Base-by-base conservation (phyloP, 371 early-diverging fungal genomes). In the Rozella allomycis region DNA sequence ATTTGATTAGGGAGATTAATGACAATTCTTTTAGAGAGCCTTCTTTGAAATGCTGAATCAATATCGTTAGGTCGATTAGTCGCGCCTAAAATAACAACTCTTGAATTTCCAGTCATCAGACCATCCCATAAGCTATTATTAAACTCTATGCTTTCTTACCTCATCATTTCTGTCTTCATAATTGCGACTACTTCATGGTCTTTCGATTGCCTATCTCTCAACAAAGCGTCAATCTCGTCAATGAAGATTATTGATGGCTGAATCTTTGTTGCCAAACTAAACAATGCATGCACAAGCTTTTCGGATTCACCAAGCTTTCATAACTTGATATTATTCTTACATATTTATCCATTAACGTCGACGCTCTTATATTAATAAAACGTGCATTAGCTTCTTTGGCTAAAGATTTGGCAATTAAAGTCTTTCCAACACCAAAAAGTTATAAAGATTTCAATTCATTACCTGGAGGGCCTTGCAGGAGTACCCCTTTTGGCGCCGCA, bases 101-200 rank as follows among this genome's bases (percentile, higher is more conserved):
- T 69, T 17, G 55, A 57, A 33, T 66, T 66, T 12, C 69, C 71
- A 0, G 87, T 73, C 0, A 76, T 69, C 33, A 94, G 54, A 3
- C 96, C 96, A 51, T 94, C 96, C 96, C 96, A 94, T 41, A 87
- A 57, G 43, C 67, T 55, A 35, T 14, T 25, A n/a, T 34, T 34
- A 12, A 33, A 7, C 12, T 34, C 5, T 34, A 7, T 16, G 5
- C 9, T 13, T 16, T 28, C n/a, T 22, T 35, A 54, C 50, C 63
- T 78, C 88, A 94, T 88, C 43, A 91, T 90, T 59, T 91, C 91
- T 4, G 93, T 86, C 63, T 91, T 94, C 88, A 94, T 91, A 70
- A 84, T 87, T 30, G 70, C 65, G 17, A 81, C 85, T 13, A 83
- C 82, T 55, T 91, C 93, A 46, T 91, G 90, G 52, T 94, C 96